A percentile compares a stretch with the other conserved stretches of the same genome.
phyloP scores from a whole-genome alignment of 306 rosid species.

The Castanea sativa region DNA sequence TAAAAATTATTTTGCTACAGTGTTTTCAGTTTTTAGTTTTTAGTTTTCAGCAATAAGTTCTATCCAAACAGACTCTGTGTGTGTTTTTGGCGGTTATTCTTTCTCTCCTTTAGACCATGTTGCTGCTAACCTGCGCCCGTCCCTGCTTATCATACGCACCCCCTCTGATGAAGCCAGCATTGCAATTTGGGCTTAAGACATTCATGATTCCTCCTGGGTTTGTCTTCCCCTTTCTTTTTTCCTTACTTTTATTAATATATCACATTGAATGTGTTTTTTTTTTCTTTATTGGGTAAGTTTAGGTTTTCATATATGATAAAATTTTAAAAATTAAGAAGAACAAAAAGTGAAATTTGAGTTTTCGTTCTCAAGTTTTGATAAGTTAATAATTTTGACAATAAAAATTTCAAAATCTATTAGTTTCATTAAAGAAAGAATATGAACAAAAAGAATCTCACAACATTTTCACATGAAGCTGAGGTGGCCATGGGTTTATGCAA shows the following conservation, averaged over 20 bases:
- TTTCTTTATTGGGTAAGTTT: background rate
- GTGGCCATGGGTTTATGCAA: too few species aligned
- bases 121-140: constrained; percentile 5
- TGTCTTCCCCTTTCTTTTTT: background rate
- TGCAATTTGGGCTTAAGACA: constrained; percentile 38
- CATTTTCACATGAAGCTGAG: too few species aligned
- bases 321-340: background rate
- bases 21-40: too few species aligned
- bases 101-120: background rate
- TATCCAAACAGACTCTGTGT: too few species aligned
- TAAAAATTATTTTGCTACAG: too few species aligned
- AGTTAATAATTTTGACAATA: too few species aligned
- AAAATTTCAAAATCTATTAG: too few species aligned
- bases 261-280: background rate
- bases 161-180: constrained; percentile 44
- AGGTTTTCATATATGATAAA: too few species aligned
- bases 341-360: background rate
- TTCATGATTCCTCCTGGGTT: constrained; percentile 46
- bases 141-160: background rate
- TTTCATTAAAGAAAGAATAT: too few species aligned
- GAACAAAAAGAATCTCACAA: too few species aligned
- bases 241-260: background rate
- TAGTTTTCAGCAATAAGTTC: too few species aligned
- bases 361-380: too few species aligned
- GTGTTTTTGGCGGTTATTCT: constrained; percentile 20